These are phyloP conservation scores for Cladosporium oxysporum DNA, from an alignment of 2,329 filamentous ascomycete species.

Conservation along the genomic window DNA sequence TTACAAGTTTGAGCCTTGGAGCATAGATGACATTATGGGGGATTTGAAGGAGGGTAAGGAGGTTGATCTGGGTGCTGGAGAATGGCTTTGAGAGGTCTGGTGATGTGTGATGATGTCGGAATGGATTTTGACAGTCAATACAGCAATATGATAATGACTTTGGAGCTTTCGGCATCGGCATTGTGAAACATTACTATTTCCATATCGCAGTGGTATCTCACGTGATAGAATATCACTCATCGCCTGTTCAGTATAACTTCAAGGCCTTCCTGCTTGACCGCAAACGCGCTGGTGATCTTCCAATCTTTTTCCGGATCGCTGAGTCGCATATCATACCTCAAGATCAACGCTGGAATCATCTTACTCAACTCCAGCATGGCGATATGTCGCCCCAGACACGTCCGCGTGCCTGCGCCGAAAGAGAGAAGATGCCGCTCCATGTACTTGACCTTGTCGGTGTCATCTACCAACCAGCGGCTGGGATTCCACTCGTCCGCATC, in stretches of 20 bases:
- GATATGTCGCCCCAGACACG: slow-evolving; percentile 25
- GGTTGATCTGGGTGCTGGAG: slow-evolving; percentile 37
- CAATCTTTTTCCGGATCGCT: slow-evolving; percentile 19
- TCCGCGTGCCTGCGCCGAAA: slow-evolving; percentile 26
- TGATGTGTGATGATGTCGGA: background rate
- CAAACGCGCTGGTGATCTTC: slow-evolving; percentile 5
- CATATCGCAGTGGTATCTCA: no score
- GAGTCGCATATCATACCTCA: slow-evolving; percentile 23
- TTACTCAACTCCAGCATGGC: slow-evolving; percentile 26
- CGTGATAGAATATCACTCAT: no score
- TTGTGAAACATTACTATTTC: background rate
- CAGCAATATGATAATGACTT: background rate
- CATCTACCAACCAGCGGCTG: slow-evolving; percentile 24
- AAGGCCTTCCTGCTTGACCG: background rate
- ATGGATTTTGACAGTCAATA: background rate
- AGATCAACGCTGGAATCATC: slow-evolving; percentile 23
- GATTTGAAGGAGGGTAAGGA: slow-evolving; percentile 38
- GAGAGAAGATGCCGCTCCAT: slow-evolving; percentile 23
- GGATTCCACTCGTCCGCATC: slow-evolving; percentile 34
- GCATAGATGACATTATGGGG: slow-evolving; percentile 46
- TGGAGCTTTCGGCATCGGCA: background rate
- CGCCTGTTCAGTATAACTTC: background rate
- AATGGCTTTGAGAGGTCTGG: slow-evolving; percentile 29
- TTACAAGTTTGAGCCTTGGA: slow-evolving; percentile 42
- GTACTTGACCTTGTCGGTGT: slow-evolving; percentile 10